Base-by-base conservation (phyloP, 257 asterid species). In the Eucommia ulmoides region DNA sequence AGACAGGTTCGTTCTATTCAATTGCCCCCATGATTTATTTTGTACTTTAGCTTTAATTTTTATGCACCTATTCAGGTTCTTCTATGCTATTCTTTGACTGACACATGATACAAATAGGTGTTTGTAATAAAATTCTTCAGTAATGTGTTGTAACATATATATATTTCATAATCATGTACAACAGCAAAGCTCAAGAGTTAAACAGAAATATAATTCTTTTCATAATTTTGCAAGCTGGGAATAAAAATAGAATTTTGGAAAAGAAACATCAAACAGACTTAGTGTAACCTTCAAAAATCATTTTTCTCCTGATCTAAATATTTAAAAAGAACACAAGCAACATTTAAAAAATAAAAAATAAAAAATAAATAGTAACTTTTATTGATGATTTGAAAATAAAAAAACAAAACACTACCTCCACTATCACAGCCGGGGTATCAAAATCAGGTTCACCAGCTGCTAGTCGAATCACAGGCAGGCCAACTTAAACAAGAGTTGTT, bases 361-460 rank as follows among this genome's bases (percentile, higher is more conserved):
- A 45, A 23, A 8, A 50, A 26, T 12, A 50, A 42, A 44, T 42
- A 53, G 26, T 3, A 20, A 24, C 16, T 9, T 10, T 33, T 33
- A 33, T 1, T 8, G 1, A 33, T 33, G 16, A 33, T n/a, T n/a
- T n/a, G 16, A 33, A 2, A 8, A 17, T 2, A 17, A 17, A 33
- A 33, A 14, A 33, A 17, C 2, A 2, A 29, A 20, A 20, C 47
- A n/a, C 45, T 62, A 89, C 98, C 94, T 86, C 92, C 19, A 93
- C 80, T 56, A 91, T 91, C 20, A 51, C 61, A 49, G 80, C 55
- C 26, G 98, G 98, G 67, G 96, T 91, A 72, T 80, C 98, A 49
- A 91, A 91, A 77, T 91, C 96, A 10, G 96, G 98, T 57, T 91
- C 96, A 19, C 98, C 98, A 11, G 96, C 96, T 3, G 98, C 93